Evolutionary conservation across 306 rosid species (phyloP).

Genomic region (Sechiopsis laciniata): DNA sequence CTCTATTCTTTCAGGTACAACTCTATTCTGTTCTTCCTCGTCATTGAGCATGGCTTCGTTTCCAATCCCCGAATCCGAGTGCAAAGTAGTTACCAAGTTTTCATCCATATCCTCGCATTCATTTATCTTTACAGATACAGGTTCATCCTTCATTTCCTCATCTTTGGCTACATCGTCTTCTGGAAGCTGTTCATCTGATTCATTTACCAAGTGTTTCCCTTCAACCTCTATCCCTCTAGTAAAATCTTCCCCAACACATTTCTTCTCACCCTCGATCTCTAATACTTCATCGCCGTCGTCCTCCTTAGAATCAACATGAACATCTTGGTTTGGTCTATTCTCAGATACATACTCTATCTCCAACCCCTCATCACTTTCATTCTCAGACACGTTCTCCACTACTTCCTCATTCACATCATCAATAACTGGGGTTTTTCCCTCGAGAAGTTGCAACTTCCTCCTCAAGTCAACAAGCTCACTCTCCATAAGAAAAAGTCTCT

Average conservation of each 20-base stretch:
- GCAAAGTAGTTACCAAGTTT: background rate
- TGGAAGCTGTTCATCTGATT: background rate
- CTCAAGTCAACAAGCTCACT: conserved; percentile 67
- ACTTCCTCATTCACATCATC: conserved; percentile 35
- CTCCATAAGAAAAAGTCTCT: conserved; percentile 81
- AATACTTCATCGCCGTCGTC: conserved; percentile 27
- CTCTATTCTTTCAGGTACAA: background rate
- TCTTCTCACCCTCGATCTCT: conserved; percentile 5
- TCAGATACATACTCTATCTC: conserved; percentile 45
- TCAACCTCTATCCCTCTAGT: background rate
- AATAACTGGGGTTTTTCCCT: conserved; percentile 30
- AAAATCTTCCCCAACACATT: background rate
- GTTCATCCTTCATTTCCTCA: background rate
- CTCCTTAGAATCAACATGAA: conserved; percentile 26
- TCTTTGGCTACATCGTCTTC: background rate
- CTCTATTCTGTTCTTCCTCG: background rate
- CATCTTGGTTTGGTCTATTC: conserved; percentile 33
- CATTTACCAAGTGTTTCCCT: background rate
- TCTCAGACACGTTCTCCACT: conserved; percentile 45
- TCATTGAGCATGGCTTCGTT: background rate
- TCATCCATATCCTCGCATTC: background rate
- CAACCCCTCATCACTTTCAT: conserved; percentile 36
- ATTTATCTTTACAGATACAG: background rate
- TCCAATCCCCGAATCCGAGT: background rate
- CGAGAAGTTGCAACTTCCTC: conserved; percentile 63